These are phyloP conservation scores for Citropsis articulata DNA, from an alignment of 345 rosid genomes.

Conservation along the genomic window DNA sequence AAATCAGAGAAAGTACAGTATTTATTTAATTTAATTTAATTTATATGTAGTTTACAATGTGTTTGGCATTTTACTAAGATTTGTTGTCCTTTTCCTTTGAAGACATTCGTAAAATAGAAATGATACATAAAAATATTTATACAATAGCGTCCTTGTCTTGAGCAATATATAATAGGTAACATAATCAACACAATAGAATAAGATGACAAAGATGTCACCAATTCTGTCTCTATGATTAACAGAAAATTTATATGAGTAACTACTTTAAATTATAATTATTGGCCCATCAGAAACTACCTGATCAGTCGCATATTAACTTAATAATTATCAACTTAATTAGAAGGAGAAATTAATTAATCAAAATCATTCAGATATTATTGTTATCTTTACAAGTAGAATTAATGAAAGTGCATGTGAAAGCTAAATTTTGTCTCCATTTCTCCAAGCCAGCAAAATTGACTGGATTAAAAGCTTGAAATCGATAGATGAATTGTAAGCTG, in stretches of 20 bases:
- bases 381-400: too few species aligned
- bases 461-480: background rate
- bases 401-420: too few species aligned
- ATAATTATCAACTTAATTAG: background rate
- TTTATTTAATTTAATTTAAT: background rate
- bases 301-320: too few species aligned
- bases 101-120: background rate
- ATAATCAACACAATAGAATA: background rate
- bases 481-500: background rate
- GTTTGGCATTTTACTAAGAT: background rate
- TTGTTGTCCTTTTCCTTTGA: background rate
- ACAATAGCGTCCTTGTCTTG: background rate
- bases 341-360: background rate
- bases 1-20: background rate
- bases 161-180: background rate
- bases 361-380: background rate
- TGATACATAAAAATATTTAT: background rate
- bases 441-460: conserved; percentile 11
- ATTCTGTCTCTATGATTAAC: background rate
- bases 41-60: too few species aligned
- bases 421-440: too few species aligned
- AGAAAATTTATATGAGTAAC: background rate
- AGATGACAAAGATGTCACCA: background rate
- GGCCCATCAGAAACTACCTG: too few species aligned
- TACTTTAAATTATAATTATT: background rate